Evolutionary conservation across 2,329 filamentous ascomycete genomes (phyloP).

Genomic region (Leptographium lundbergii): DNA sequence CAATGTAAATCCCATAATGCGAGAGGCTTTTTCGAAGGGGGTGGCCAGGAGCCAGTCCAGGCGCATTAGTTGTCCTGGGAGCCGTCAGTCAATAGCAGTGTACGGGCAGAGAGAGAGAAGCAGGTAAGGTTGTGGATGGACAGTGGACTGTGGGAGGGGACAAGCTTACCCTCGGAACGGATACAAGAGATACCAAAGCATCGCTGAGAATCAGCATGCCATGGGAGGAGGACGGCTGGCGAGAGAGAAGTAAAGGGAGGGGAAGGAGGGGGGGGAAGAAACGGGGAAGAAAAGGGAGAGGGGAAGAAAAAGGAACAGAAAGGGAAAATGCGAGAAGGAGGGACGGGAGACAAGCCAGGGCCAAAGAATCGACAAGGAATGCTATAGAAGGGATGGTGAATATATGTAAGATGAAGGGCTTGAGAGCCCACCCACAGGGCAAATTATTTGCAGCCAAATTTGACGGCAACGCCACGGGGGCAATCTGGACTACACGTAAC

Average conservation of each 20-base stretch:
- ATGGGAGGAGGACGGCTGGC: too few relatives aligned
- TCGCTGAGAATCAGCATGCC: slow-evolving; percentile 16
- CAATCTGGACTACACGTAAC: neutral
- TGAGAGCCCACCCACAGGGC: neutral
- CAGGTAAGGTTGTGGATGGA: neutral
- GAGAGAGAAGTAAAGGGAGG: neutral
- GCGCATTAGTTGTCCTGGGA: slow-evolving; percentile 61
- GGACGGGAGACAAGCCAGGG: too few relatives aligned
- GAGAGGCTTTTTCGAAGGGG: slow-evolving; percentile 53
- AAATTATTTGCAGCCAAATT: neutral
- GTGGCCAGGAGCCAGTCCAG: slow-evolving; percentile 49
- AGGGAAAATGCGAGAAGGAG: neutral
- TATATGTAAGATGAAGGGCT: neutral
- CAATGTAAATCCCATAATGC: slow-evolving; percentile 57
- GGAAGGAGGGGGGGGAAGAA: neutral
- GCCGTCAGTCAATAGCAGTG: slow-evolving; percentile 1
- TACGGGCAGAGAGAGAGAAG: neutral
- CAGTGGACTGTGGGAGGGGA: slow-evolving; percentile 18
- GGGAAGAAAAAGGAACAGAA: neutral
- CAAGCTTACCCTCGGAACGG: slow-evolving; percentile 66
- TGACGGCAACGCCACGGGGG: neutral
- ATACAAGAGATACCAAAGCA: slow-evolving; percentile 72
- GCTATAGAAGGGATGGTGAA: neutral
- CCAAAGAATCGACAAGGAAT: neutral
- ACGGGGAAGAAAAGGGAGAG: neutral